Conservation (phyloP, 2,329 filamentous ascomycete genomes). For the Chaetomiaceae sp. region DNA sequence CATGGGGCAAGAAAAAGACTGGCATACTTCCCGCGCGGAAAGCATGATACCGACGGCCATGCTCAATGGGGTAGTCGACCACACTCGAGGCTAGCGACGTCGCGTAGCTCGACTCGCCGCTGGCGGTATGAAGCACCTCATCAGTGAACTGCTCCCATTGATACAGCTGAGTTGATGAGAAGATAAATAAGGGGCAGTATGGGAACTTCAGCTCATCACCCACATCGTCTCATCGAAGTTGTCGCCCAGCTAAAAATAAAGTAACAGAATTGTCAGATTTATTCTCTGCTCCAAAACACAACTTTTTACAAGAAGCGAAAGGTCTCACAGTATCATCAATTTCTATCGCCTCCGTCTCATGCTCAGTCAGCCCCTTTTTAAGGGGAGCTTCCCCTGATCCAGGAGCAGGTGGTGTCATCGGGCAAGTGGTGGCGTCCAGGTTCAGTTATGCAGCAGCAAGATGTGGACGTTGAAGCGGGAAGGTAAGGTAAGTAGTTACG, state of each 20-base stretch:
- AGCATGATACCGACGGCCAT: slow-evolving; percentile 33
- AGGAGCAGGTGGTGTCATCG: background rate
- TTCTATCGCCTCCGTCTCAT: slow-evolving; percentile 3
- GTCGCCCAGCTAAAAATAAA: background rate
- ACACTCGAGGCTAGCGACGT: slow-evolving; percentile 29
- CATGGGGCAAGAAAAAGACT: background rate
- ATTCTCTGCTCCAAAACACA: background rate
- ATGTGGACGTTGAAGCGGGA: too few species aligned
- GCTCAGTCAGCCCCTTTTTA: background rate
- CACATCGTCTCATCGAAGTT: background rate
- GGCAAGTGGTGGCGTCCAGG: too few species aligned
- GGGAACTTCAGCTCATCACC: too few species aligned
- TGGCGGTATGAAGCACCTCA: background rate
- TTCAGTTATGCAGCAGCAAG: too few species aligned
- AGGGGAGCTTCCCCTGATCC: background rate
- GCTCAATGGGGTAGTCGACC: slow-evolving; percentile 28
- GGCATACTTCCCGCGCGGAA: slow-evolving; percentile 30
- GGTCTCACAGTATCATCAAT: background rate
- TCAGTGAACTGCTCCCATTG: background rate
- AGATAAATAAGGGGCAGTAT: too few species aligned
- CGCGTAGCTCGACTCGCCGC: slow-evolving; percentile 22
- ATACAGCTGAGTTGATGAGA: background rate
- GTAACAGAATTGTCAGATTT: background rate
- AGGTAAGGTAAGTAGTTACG: too few species aligned
- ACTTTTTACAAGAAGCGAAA: background rate